Conservation (phyloP, 805 yeast species). For the Candida tallmaniae region DNA sequence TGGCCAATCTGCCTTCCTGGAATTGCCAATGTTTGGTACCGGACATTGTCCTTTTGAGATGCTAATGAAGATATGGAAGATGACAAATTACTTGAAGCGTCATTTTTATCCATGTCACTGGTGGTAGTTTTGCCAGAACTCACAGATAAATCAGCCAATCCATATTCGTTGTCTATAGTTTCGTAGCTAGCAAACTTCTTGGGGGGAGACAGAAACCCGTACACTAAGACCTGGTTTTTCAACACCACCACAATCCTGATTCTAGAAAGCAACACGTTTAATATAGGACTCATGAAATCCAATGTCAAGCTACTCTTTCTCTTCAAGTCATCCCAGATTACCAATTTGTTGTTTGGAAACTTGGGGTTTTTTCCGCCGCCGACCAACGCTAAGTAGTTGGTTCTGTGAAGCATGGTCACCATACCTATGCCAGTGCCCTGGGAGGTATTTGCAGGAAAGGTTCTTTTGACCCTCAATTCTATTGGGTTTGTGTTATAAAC, state of each 20-base stretch:
- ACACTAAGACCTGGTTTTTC: conserved; percentile 62
- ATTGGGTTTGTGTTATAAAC: conserved; percentile 88
- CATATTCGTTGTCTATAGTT: conserved; percentile 58
- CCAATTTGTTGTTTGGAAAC: conserved; percentile 71
- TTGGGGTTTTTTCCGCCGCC: conserved; percentile 86
- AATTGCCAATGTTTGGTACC: conserved; percentile 59
- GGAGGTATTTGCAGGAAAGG: conserved; percentile 22
- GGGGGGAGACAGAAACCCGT: conserved; percentile 81
- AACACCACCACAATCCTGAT: conserved; percentile 71
- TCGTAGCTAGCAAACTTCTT: conserved; percentile 58
- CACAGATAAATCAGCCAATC: conserved; percentile 55
- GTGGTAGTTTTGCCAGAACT: neutral
- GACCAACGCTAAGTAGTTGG: conserved; percentile 83
- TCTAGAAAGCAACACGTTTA: conserved; percentile 71
- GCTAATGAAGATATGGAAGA: conserved; percentile 7
- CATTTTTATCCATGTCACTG: conserved; percentile 5
- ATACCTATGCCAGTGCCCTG: conserved; percentile 62
- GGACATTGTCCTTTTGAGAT: conserved; percentile 15
- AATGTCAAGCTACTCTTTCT: conserved; percentile 65
- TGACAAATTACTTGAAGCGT: conserved; percentile 7
- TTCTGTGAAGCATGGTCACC: conserved; percentile 79
- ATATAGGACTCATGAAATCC: conserved; percentile 72
- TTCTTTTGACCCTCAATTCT: conserved; percentile 64
- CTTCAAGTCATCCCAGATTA: conserved; percentile 91
- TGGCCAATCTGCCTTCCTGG: conserved; percentile 78